Conservation (phyloP, 2,329 filamentous ascomycete species). For the Apiospora kogelbergensis region DNA sequence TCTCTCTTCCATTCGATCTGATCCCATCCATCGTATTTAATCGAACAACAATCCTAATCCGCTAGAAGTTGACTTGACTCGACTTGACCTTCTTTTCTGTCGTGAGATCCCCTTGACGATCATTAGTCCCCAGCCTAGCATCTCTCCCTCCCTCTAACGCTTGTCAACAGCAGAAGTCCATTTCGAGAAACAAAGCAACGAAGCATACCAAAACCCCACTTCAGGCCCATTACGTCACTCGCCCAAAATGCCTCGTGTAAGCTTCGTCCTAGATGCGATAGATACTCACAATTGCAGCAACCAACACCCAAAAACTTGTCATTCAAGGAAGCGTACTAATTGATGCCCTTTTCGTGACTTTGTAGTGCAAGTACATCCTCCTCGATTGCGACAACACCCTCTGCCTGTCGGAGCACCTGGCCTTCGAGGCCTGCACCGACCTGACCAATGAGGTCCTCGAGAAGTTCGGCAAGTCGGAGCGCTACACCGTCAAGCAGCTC, state of each 20-base stretch:
- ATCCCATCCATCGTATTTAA: background rate
- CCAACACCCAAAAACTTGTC: background rate
- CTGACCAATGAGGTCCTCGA: conserved; percentile 72
- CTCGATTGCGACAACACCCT: conserved; percentile 73
- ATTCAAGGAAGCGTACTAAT: background rate
- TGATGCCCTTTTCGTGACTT: background rate
- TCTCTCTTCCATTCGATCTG: background rate
- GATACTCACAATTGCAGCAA: background rate
- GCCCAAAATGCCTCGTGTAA: conserved; percentile 34
- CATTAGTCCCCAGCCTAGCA: background rate
- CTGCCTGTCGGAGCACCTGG: conserved; percentile 71
- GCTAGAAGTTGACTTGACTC: background rate
- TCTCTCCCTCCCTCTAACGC: background rate
- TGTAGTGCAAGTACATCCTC: conserved; percentile 59
- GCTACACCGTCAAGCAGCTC: conserved; percentile 68
- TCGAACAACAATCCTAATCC: background rate
- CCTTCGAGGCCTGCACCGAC: conserved; percentile 75
- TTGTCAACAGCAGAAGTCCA: background rate
- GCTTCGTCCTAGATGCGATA: conserved; percentile 14
- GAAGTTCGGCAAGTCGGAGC: conserved; percentile 57
- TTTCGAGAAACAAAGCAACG: background rate
- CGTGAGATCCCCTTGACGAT: background rate
- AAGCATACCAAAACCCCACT: background rate
- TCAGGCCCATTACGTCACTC: background rate
- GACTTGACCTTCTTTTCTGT: background rate